phyloP scores from a whole-genome alignment of 208 protist genomes.

The Trypanosoma melophagium region DNA sequence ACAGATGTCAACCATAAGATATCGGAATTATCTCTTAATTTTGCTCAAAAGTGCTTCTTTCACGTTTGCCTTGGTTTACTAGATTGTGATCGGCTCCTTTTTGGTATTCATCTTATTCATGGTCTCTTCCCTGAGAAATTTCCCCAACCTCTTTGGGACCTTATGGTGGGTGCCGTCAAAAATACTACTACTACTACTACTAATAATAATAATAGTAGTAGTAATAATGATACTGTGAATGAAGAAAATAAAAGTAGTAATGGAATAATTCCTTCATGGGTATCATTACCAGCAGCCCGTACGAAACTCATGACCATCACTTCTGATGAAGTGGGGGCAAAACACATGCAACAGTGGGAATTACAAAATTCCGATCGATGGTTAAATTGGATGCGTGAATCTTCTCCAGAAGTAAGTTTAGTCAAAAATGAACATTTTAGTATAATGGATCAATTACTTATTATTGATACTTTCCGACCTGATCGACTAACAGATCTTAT shows the following conservation, averaged over 20 bases:
- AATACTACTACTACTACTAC: background rate
- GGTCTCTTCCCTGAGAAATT: constrained; percentile 83
- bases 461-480: constrained; percentile 94
- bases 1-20: constrained; percentile 56
- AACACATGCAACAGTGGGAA: constrained; percentile 57
- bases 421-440: constrained; percentile 38
- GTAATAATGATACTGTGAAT: constrained; percentile 23
- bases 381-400: constrained; percentile 66
- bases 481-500: constrained; percentile 93
- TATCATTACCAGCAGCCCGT: constrained; percentile 44
- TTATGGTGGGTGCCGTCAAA: constrained; percentile 74
- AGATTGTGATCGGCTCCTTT: constrained; percentile 91
- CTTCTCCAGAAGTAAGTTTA: constrained; percentile 69
- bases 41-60: constrained; percentile 72
- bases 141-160: constrained; percentile 76
- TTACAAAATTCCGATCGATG: constrained; percentile 59
- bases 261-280: constrained; percentile 55
- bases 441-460: constrained; percentile 92
- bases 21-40: constrained; percentile 42
- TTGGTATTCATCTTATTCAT: constrained; percentile 94
- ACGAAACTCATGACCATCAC: constrained; percentile 51
- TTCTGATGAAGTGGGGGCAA: constrained; percentile 37
- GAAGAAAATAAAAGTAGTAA: constrained; percentile 21
- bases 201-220: constrained; percentile 27
- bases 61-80: constrained; percentile 77